These are phyloP conservation scores for Xylariaceae sp. DNA, from an alignment of 2,329 filamentous ascomycete genomes.

Conservation along the genomic window DNA sequence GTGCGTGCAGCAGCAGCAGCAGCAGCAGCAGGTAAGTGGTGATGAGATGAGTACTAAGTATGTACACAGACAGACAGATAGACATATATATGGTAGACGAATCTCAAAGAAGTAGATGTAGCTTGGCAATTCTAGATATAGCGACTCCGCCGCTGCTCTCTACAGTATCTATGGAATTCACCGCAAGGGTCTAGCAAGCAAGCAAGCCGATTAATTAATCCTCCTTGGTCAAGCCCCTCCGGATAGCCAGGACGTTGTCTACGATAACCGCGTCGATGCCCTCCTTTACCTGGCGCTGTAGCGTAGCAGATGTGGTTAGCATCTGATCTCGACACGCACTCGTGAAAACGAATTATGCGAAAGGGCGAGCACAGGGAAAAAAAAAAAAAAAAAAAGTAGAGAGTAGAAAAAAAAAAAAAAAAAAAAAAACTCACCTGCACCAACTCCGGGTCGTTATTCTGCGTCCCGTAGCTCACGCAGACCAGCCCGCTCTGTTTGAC, in stretches of 20 bases:
- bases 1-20: too few species aligned
- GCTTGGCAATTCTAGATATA: conserved; percentile 4
- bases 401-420: background rate
- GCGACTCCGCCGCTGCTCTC: too few species aligned
- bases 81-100: too few species aligned
- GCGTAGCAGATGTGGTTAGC: background rate
- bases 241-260: conserved; percentile 89
- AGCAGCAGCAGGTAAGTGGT: too few species aligned
- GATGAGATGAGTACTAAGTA: too few species aligned
- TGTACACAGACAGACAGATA: too few species aligned
- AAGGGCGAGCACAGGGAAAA: conserved; percentile 11
- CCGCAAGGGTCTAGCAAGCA: too few species aligned
- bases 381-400: background rate
- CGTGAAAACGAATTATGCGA: too few species aligned
- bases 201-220: conserved; percentile 1
- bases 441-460: conserved; percentile 86
- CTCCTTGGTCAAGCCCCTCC: conserved; percentile 75
- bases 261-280: conserved; percentile 98
- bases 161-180: too few species aligned
- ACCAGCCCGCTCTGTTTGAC: conserved; percentile 94
- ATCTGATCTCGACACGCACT: too few species aligned
- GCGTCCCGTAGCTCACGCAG: conserved; percentile 88
- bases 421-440: conserved; percentile 68
- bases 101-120: too few species aligned
- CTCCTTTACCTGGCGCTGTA: conserved; percentile 82